Evolutionary conservation across 805 yeast genomes (phyloP), one percentile per base, ranked within the genome.

Genomic region (Hanseniaspora vineae): DNA sequence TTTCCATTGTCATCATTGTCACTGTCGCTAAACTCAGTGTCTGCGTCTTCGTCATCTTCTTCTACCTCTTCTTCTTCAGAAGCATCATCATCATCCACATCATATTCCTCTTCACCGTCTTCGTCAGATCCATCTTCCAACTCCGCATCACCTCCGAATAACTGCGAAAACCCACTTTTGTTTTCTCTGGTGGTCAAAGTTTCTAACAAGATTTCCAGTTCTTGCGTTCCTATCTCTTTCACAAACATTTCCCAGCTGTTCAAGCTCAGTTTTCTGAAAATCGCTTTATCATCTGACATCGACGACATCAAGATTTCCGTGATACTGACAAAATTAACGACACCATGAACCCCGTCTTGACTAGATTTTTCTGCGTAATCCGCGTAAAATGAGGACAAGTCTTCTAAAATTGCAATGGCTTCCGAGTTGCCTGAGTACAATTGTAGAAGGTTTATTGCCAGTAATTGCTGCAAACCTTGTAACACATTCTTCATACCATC

Each of bases 401-500:
- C 97, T 29, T 78, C 80, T 35, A 90, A 68, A 15, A 86, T 78
- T 33, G 77, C 70, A 6, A 84, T 76, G 0, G 95, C 81, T 51
- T 90, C 97, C 6, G 79, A 60, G 46, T 74, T 87, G 20, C 89
- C 94, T 47, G 79, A 68, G 58, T 80, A 88, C 33, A 89, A 69
- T 60, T 87, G 95, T 13, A 90, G 59, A 19, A 88, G 63, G 3
- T 81, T 81, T 74, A 84, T 77, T 0, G 96, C 81, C 49, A 84
- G 76, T 42, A 90, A 67, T 35, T 85, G 66, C 61, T 87, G 94
- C 57, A 90, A 81, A 42, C 87, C 82, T 49, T 68, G 66, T 51
- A 80, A 59, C 4, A 69, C 55, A 33, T 52, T 23, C 29, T 8
- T 23, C 29, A 23, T 23, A 8, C 6, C 29, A 23, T 8, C 8